Evolutionary conservation across 2,329 filamentous ascomycete species (phyloP).

Genomic region (Tetracladium maxilliforme): DNA sequence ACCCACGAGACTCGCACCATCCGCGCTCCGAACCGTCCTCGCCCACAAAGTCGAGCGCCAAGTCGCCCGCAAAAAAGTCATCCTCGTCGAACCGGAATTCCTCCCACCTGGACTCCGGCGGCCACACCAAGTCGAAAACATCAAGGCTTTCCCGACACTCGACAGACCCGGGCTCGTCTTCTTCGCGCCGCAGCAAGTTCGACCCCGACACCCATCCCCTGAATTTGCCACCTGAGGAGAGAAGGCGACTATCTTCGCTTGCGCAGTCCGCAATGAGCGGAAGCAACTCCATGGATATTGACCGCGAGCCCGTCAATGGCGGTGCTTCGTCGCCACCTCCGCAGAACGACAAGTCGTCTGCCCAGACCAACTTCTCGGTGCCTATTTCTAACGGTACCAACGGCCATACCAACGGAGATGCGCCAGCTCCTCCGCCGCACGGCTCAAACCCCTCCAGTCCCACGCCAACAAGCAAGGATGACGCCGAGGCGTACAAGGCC

Average conservation of each 20-base stretch:
- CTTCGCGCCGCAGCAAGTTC: slow-evolving; percentile 24
- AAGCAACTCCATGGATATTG: slow-evolving; percentile 62
- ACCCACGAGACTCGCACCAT: too few relatives aligned
- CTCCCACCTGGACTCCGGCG: slow-evolving; percentile 6
- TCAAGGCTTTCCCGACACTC: slow-evolving; percentile 5
- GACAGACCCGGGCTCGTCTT: slow-evolving; percentile 9
- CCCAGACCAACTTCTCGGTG: slow-evolving; percentile 24
- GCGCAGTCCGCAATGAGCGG: slow-evolving; percentile 41
- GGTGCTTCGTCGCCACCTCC: slow-evolving; percentile 37
- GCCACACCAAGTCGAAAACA: slow-evolving; percentile 10
- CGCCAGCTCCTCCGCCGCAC: slow-evolving; percentile 60
- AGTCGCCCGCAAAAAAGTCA: slow-evolving; percentile 15
- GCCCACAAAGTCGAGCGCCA: too few relatives aligned
- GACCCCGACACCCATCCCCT: slow-evolving; percentile 71
- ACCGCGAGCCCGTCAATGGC: slow-evolving; percentile 40
- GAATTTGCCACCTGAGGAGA: slow-evolving; percentile 80
- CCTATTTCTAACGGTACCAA: slow-evolving; percentile 31
- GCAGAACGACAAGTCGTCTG: slow-evolving; percentile 23
- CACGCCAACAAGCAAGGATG: slow-evolving; percentile 37
- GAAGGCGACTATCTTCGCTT: slow-evolving; percentile 58
- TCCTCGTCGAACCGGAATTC: slow-evolving; percentile 7
- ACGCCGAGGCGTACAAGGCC: slow-evolving; percentile 84
- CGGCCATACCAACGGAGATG: slow-evolving; percentile 23
- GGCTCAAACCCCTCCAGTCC: slow-evolving; percentile 43
- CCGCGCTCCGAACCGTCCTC: too few relatives aligned